phyloP scores from a whole-genome alignment of 495 filamentous ascomycete species.

The Halenospora varia region DNA sequence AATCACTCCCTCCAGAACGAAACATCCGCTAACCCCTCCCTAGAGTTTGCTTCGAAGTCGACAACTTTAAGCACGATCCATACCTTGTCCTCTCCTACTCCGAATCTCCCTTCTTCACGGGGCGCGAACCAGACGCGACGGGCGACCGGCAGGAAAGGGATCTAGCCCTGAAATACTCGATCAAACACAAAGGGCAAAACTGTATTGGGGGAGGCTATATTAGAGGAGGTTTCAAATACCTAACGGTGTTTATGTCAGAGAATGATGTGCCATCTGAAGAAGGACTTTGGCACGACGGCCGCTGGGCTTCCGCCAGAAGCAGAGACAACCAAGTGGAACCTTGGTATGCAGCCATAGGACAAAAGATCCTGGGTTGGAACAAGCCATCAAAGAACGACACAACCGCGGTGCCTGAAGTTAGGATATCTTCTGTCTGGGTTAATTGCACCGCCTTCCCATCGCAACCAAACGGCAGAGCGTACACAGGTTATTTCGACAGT shows the following conservation, averaged over 20 bases:
- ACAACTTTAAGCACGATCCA: slow-evolving; percentile 21
- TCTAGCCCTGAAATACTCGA: slow-evolving; percentile 28
- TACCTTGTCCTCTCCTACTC: slow-evolving; percentile 31
- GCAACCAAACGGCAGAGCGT: slow-evolving; percentile 32
- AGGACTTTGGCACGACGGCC: slow-evolving; percentile 20
- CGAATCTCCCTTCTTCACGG: slow-evolving; percentile 34
- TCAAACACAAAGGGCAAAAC: slow-evolving; percentile 26
- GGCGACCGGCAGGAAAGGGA: slow-evolving; percentile 28
- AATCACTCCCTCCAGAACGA: neutral
- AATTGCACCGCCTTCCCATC: slow-evolving; percentile 36
- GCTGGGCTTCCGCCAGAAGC: neutral
- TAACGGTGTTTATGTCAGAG: slow-evolving; percentile 30
- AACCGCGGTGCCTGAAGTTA: slow-evolving; percentile 16
- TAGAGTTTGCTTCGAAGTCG: slow-evolving; percentile 28
- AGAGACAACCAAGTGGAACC: slow-evolving; percentile 1
- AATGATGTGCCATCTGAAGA: slow-evolving; percentile 13
- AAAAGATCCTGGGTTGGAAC: slow-evolving; percentile 21
- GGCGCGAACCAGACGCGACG: slow-evolving; percentile 29
- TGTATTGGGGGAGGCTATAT: slow-evolving; percentile 31
- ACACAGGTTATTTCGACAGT: slow-evolving; percentile 46
- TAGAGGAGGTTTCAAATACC: slow-evolving; percentile 36
- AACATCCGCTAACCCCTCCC: neutral
- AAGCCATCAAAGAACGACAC: slow-evolving; percentile 8
- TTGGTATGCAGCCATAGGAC: slow-evolving; percentile 10
- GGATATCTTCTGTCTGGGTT: slow-evolving; percentile 30